Evolutionary conservation across 768 basidiomycete genomes (phyloP), one percentile per base, ranked within the genome.

Genomic region (Mrakia gelida): DNA sequence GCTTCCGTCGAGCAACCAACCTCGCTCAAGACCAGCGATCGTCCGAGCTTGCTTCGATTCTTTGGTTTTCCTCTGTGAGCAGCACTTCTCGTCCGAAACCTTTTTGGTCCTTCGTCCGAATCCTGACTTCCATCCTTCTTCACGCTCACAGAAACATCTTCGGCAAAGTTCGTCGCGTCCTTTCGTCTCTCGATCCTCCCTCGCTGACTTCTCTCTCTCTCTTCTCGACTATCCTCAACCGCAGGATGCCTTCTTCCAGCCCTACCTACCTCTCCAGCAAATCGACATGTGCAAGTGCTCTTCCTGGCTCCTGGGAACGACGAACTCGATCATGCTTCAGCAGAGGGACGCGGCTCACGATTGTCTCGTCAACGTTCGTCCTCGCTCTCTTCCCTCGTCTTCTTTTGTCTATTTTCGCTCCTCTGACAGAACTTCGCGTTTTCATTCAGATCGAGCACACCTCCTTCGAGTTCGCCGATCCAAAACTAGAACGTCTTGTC

Each of bases 181-280:
- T 71, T 30, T 34, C 68, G 15, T 34, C 9, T 41, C 71, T 41
- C 28, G 30, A 28, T 30, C 11, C 15, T 23, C 15, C 45, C 9
- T 10, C 13, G 34, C 49, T 28, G 62, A 43, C 34, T 45, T 30
- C 62, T 10, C 71, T 13, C 62, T 10, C 71, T 13, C 10, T 32
- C 43, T 61, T 43, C 23, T 6, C 23, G 71, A 52, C 18, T 54
- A 18, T 54, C 63, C 41, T n/a, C 73, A 75, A 43, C 73, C 80
- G 65, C 80, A 94, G 91, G 92, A 94, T 81, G 89, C 94, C 6
- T 95, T 98, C 86, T 99, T 99, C 86, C 97, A 99, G 83, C 97
- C 97, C 2, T 99, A 98, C 83, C 86, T 98, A 18, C 96, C 97
- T 0, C 84, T 99, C 2, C 97, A 99, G 84, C 95, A 99, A 85